Base-by-base conservation (phyloP, 2,329 filamentous ascomycete genomes). In the Colletotrichum endophyticum region DNA sequence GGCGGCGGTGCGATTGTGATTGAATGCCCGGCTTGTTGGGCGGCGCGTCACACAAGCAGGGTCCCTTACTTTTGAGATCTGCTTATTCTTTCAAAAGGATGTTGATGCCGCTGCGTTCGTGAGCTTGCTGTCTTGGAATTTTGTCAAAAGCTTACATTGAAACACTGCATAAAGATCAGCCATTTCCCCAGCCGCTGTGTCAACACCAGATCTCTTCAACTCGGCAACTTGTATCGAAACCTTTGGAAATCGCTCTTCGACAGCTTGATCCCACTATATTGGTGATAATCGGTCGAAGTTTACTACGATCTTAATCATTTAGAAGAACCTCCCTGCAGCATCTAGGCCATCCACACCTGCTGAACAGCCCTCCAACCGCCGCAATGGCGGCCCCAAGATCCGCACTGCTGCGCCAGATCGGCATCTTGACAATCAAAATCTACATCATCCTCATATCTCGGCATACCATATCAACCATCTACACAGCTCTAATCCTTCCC, bases 341-440 rank as follows among this genome's bases (percentile, higher is more conserved):
- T n/a, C 34, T n/a, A 12, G 6, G 2, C 0, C 15, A 25, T n/a
- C 30, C 11, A 2, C 59, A 34, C 27, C 36, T 49, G 57, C 36
- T 63, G 68, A 53, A 59, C 22, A 9, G 4, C 13, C n/a, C 27
- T 2, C n/a, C 59, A 32, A 57, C 59, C 22, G 15, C 22, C 49
- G 57, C 61, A 34, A 77, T 75, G 72, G 53, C 36, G 61, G 67
- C 72, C 12, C 72, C 49, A 7, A 44, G 49, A 44, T 75, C 72
- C 5, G 53, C 56, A 5, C 30, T 77, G 0, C 30, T 57, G 44
- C 87, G 88, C 76, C 92, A 94, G 83, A 89, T 90, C 69, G 88
- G 89, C 87, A 93, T 91, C 66, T 85, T 94, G 74, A 90, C 89
- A 80, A 85, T 84, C 79, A 94, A 94, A 82, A 94, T 93, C 81